phyloP scores from a whole-genome alignment of 1,139 yeast genomes.

The Geotrichum aggregatum region DNA sequence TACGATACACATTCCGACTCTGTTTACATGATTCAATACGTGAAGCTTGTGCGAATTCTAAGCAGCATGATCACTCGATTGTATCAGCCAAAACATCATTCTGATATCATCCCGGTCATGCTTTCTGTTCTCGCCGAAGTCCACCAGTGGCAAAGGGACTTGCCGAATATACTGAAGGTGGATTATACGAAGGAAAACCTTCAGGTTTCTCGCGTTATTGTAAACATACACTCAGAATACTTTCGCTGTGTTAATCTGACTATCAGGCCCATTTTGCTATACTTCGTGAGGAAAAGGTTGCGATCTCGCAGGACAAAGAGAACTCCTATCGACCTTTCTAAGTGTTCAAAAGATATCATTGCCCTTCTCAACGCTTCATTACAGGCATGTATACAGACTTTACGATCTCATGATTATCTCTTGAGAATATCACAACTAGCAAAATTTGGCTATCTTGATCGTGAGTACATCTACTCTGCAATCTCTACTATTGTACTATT shows the following conservation, averaged over 20 bases:
- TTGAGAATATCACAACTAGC: conserved; percentile 56
- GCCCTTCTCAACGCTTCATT: conserved; percentile 73
- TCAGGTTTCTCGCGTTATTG: conserved; percentile 55
- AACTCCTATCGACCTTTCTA: conserved; percentile 62
- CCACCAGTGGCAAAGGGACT: conserved; percentile 62
- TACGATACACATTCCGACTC: conserved; percentile 72
- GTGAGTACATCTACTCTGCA: conserved; percentile 78
- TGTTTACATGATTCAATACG: conserved; percentile 73
- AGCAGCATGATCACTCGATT: conserved; percentile 68
- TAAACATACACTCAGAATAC: conserved; percentile 79
- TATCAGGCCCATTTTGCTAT: conserved; percentile 73
- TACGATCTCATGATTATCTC: conserved; percentile 45
- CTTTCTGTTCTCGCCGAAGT: conserved; percentile 66
- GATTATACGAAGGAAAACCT: conserved; percentile 57
- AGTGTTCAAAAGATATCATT: conserved; percentile 65
- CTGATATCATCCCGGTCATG: conserved; percentile 71
- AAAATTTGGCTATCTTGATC: conserved; percentile 81
- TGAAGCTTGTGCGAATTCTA: conserved; percentile 73
- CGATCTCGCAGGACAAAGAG: conserved; percentile 45
- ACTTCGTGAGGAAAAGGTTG: conserved; percentile 68
- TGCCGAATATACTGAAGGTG: conserved; percentile 62
- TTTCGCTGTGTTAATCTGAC: conserved; percentile 82
- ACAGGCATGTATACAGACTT: conserved; percentile 77
- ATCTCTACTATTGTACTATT: conserved; percentile 73
- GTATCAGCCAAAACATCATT: conserved; percentile 57